Base-by-base conservation (phyloP, 2,329 filamentous ascomycete genomes). In the Alternaria gansuensis region DNA sequence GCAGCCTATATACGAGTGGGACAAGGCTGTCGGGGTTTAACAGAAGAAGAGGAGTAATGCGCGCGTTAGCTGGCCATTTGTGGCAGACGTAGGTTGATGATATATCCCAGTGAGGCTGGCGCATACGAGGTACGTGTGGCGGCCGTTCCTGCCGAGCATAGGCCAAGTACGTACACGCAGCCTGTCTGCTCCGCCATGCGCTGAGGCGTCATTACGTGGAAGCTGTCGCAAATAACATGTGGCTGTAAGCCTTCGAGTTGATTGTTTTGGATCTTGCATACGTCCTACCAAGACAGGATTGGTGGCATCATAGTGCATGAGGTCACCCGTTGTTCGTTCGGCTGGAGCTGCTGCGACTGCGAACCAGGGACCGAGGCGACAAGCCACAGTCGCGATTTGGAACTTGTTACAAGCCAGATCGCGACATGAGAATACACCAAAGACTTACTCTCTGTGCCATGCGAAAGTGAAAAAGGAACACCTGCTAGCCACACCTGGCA, bases 201-300 rank as follows among this genome's bases (percentile, higher is more conserved):
- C 51, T 33, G 65, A 62, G 59, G 62, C 71, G 68, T 64, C 61
- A 74, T 75, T 75, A 70, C 73, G 71, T 54, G 67, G 66, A 53
- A n/a, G 49, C 52, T 54, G 61, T 71, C 69, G 69, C 70, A 72
- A 70, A 57, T 53, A 46, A 41, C 37, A 49, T 36, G 60, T 52
- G 48, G 52, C 55, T 54, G 51, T 37, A 41, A 45, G 31, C 37
- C 24, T n/a, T 39, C 8, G 40, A 46, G 21, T 4, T 2, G 1
- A 37, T 45, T 51, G 45, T 52, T 26, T 50, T 50, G 29, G 10
- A 45, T 52, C 17, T 24, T 57, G 33, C 26, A 34, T 14, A 48
- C 14, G 8, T 50, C 52, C 40, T 49, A 23, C 45, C 29, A 39
- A 10, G 48, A 17, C 11, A 14, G 34, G 49, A 45, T 31, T 41